Evolutionary conservation across 768 basidiomycete species (phyloP).

Genomic region (Leccinum longicurvipes): DNA sequence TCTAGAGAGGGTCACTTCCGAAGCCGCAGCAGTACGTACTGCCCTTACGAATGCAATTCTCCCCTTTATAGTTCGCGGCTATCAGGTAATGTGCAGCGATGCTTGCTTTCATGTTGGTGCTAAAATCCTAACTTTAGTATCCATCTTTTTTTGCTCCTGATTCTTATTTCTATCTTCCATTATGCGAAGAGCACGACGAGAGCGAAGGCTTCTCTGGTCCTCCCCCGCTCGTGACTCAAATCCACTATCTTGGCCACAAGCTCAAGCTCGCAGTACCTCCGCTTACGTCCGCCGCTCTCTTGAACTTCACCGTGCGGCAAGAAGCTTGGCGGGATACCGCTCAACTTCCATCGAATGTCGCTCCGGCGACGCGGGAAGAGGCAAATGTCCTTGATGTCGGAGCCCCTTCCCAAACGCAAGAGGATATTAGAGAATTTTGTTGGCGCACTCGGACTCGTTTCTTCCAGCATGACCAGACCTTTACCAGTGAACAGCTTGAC

Average conservation of each 20-base stretch:
- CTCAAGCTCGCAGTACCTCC: slow-evolving; percentile 41
- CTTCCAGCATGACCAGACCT: slow-evolving; percentile 18
- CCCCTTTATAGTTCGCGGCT: slow-evolving; percentile 40
- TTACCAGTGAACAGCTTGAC: slow-evolving; percentile 36
- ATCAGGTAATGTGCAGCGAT: slow-evolving; percentile 31
- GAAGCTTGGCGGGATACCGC: slow-evolving; percentile 35
- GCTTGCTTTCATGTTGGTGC: not conserved
- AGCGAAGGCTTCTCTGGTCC: slow-evolving; percentile 31
- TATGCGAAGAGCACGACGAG: slow-evolving; percentile 29
- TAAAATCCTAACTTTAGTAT: slow-evolving; percentile 30
- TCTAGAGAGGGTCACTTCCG: slow-evolving; percentile 34
- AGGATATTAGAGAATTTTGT: slow-evolving; percentile 42
- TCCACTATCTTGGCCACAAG: slow-evolving; percentile 40
- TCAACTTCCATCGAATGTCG: slow-evolving; percentile 21
- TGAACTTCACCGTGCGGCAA: slow-evolving; percentile 34
- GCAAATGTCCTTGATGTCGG: slow-evolving; percentile 27
- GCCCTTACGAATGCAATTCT: slow-evolving; percentile 33
- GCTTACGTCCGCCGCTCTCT: slow-evolving; percentile 38
- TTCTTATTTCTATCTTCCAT: slow-evolving; percentile 40
- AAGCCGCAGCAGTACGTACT: slow-evolving; percentile 27
- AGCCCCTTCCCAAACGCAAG: slow-evolving; percentile 34
- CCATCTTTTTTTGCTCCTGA: slow-evolving; percentile 44
- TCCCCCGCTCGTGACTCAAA: slow-evolving; percentile 29
- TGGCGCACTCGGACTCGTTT: slow-evolving; percentile 34
- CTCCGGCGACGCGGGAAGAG: slow-evolving; percentile 35